phyloP scores from a whole-genome alignment of 371 early-diverging fungal genomes.

The Saksenaea vasiformis region DNA sequence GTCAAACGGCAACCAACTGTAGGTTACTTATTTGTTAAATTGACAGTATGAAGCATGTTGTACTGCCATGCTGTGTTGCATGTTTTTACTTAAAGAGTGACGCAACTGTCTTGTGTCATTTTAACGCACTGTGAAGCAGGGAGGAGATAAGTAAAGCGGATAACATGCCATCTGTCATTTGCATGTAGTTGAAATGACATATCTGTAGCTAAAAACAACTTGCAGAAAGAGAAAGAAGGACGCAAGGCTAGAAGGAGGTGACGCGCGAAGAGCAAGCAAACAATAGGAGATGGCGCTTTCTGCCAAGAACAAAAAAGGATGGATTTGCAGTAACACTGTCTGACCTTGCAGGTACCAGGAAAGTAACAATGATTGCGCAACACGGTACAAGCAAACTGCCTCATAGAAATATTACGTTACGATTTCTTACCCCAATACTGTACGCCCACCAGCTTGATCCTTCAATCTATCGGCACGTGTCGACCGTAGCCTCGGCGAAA shows the following conservation, averaged over 20 bases:
- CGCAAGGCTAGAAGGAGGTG: neutral
- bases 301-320: neutral
- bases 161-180: constrained; percentile 16
- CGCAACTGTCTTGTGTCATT: neutral
- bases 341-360: neutral
- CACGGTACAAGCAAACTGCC: constrained; percentile 7
- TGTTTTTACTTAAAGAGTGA: too few species aligned
- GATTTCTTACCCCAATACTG: too few species aligned
- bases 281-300: neutral
- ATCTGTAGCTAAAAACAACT: constrained; percentile 36
- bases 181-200: constrained; percentile 38
- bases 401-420: too few species aligned
- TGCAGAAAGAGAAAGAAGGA: neutral
- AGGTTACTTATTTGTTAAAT: too few species aligned
- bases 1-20: too few species aligned
- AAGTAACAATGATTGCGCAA: constrained; percentile 12
- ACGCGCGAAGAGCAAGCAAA: too few species aligned
- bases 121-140: neutral
- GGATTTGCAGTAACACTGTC: neutral
- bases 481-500: constrained; percentile 17
- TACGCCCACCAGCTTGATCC: neutral
- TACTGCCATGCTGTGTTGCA: constrained; percentile 9
- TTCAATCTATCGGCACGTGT: constrained; percentile 6
- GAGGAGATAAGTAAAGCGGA: constrained; percentile 43
- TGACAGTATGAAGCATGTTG: neutral